Percentiles rank a stretch among this genome's conserved stretches.
phyloP scores from a whole-genome alignment of 306 rosid genomes.

The Hippophae tibetana region DNA sequence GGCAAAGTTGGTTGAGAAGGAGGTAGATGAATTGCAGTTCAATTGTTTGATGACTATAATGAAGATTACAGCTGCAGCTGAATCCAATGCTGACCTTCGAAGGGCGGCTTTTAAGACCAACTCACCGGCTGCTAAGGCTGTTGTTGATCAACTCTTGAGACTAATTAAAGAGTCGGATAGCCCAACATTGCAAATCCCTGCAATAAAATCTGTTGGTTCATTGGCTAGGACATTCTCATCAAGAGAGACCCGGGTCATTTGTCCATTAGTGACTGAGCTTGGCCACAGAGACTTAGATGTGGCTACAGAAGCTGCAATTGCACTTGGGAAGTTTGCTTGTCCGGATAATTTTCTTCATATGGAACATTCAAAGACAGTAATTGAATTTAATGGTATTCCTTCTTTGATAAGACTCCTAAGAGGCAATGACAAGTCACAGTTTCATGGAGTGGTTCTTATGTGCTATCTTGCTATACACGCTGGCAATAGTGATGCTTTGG shows the following conservation, averaged over 20 bases:
- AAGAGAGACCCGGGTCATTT: slow-evolving; percentile 61
- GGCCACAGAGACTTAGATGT: slow-evolving; percentile 33
- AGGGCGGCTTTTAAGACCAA: slow-evolving; percentile 63
- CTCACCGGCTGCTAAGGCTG: slow-evolving; percentile 71
- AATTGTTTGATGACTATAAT: slow-evolving; percentile 67
- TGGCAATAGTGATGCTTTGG: slow-evolving; percentile 50
- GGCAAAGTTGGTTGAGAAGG: slow-evolving; percentile 69
- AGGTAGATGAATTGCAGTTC: slow-evolving; percentile 51
- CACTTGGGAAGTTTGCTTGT: slow-evolving; percentile 60
- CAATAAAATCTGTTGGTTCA: slow-evolving; percentile 60
- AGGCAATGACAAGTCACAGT: slow-evolving; percentile 35
- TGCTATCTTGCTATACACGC: slow-evolving; percentile 71
- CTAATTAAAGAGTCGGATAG: slow-evolving; percentile 45
- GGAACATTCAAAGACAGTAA: slow-evolving; percentile 63
- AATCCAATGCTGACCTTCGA: slow-evolving; percentile 56
- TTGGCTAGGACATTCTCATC: slow-evolving; percentile 88
- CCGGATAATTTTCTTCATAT: slow-evolving; percentile 46
- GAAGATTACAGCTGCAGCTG: slow-evolving; percentile 66
- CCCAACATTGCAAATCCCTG: slow-evolving; percentile 42
- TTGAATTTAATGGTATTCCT: slow-evolving; percentile 51
- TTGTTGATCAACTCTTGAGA: slow-evolving; percentile 64
- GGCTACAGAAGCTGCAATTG: slow-evolving; percentile 59
- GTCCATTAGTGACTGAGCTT: slow-evolving; percentile 50
- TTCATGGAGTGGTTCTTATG: slow-evolving; percentile 52
- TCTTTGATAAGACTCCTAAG: slow-evolving; percentile 50